These are phyloP conservation scores for Cryphonectria japonica DNA, from an alignment of 2,329 filamentous ascomycete species.

Conservation along the genomic window DNA sequence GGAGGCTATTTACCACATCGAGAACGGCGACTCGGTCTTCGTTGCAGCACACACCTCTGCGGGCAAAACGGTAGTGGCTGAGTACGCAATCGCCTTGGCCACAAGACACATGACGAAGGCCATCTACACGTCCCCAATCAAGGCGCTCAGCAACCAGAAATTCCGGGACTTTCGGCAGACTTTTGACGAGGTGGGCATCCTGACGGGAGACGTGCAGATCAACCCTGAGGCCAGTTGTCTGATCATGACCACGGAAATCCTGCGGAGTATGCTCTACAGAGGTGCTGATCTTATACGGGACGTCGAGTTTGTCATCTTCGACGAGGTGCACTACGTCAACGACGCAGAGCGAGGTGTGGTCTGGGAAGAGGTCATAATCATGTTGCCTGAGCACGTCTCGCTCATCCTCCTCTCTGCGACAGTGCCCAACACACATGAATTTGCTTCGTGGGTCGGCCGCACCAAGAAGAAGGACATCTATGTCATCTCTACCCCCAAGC, in stretches of 20 bases:
- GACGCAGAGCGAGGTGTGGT: slow-evolving; percentile 95
- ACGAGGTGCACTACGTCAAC: slow-evolving; percentile 98
- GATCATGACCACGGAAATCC: slow-evolving; percentile 99
- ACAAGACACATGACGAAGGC: slow-evolving; percentile 99
- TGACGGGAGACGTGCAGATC: slow-evolving; percentile 98
- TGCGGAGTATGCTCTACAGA: slow-evolving; percentile 96
- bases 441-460: slow-evolving; percentile 95
- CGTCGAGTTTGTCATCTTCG: slow-evolving; percentile 98
- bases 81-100: slow-evolving; percentile 95
- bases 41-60: slow-evolving; percentile 97
- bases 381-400: slow-evolving; percentile 96
- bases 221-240: slow-evolving; percentile 96
- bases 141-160: slow-evolving; percentile 97
- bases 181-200: slow-evolving; percentile 94
- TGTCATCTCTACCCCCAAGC: slow-evolving; percentile 95
- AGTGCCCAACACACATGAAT: slow-evolving; percentile 96
- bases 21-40: slow-evolving; percentile 95
- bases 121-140: slow-evolving; percentile 98
- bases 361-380: slow-evolving; percentile 99
- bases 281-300: slow-evolving; percentile 95
- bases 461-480: slow-evolving; percentile 99
- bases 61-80: slow-evolving; percentile 96
- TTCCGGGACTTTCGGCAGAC: slow-evolving; percentile 90
- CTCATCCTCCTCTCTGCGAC: slow-evolving; percentile 94
- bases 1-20: slow-evolving; percentile 95